Evolutionary conservation across 768 basidiomycete species (phyloP), one percentile per base, ranked within the genome.

Genomic region (Tephrocybe sp.): DNA sequence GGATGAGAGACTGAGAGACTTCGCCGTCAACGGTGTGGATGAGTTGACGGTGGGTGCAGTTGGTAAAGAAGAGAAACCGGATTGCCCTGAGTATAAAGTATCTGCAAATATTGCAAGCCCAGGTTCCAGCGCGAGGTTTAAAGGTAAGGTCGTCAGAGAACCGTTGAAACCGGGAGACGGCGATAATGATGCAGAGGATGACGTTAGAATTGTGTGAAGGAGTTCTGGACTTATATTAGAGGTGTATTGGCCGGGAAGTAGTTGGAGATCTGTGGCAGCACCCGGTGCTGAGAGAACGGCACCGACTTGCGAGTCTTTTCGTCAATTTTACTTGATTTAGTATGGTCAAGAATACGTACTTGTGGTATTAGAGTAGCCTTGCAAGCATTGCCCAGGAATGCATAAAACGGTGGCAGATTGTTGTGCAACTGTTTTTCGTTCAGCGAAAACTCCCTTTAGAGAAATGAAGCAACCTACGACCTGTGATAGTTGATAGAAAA

Each of bases 331-430:
- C 40, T 28, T 25, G 8, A 22, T 27, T 5, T 15, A 19, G 15
- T n/a, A 24, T 11, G 19, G 31, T 32, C 16, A 34, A 31, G 19
- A 6, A 21, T n/a, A 56, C 61, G 34, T 38, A 78, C 82, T 65
- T 55, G 82, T 77, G 12, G 76, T 79, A 54, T 86, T 85, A 26
- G 82, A 79, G 64, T 66, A 79, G 34, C 84, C 84, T 60, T 85
- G 74, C 38, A 86, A 68, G 68, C 84, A 86, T 79, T 85, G 82
- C 55, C 85, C 85, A 63, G 85, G 80, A 77, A 82, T 68, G 72
- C 84, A 86, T 44, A 86, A 64, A 38, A 86, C 80, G 55, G 69
- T 70, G 51, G 72, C 48, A 49, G 55, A 39, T 27, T 54, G 51
- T 28, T 59, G 58, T 52, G 60, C 55, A 25, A 56, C 54, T 54